A percentile compares a stretch with the other conserved stretches of the same genome.
phyloP scores from a whole-genome alignment of 1,284 basidiomycete species.

The Irpex sp. region DNA sequence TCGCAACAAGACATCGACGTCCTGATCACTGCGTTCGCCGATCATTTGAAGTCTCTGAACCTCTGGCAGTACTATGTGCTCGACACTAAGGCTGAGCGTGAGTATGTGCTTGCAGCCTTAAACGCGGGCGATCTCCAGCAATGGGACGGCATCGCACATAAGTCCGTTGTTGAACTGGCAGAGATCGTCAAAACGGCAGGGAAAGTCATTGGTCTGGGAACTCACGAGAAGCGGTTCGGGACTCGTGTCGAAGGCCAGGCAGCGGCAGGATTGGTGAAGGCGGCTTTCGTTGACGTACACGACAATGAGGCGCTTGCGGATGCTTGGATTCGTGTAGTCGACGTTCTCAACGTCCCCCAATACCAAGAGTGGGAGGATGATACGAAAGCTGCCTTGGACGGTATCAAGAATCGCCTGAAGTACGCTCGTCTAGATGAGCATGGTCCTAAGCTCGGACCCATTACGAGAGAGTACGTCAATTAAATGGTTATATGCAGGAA shows the following conservation, averaged over 20 bases:
- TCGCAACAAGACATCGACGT: conserved; percentile 66
- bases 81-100: conserved; percentile 60
- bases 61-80: conserved; percentile 94
- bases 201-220: conserved; percentile 55
- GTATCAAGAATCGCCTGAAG: conserved; percentile 72
- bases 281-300: conserved; percentile 56
- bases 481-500: conserved; percentile 1
- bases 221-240: conserved; percentile 65
- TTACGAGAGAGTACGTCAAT: conserved; percentile 62
- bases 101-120: conserved; percentile 50
- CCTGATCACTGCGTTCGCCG: conserved; percentile 62
- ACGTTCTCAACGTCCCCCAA: conserved; percentile 83
- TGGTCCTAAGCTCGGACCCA: conserved; percentile 84
- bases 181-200: conserved; percentile 51
- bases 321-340: conserved; percentile 74
- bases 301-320: conserved; percentile 57
- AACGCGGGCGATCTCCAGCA: conserved; percentile 36
- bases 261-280: conserved; percentile 69
- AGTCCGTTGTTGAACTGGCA: conserved; percentile 68
- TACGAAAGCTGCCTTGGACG: conserved; percentile 67
- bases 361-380: conserved; percentile 88
- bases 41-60: conserved; percentile 60
- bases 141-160: conserved; percentile 63
- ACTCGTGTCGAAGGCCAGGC: conserved; percentile 56
- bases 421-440: conserved; percentile 80